Base-by-base conservation (phyloP, 1,284 basidiomycete genomes). In the Grifola frondosa region DNA sequence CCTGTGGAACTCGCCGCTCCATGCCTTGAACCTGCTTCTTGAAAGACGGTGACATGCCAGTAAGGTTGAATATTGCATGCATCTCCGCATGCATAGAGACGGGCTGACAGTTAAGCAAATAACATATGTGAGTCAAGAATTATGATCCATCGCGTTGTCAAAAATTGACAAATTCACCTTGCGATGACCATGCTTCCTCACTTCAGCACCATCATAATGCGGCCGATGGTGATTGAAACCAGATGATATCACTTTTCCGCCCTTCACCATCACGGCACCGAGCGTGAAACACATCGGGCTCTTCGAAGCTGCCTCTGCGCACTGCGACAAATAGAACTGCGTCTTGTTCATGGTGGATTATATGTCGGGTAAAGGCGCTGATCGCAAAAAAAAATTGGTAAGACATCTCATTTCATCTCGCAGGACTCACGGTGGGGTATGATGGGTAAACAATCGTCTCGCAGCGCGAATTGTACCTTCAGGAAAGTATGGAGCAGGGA, bases 71-170 rank as follows among this genome's bases (percentile, higher is more conserved):
- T 50, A 78, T 80, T 12, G 71, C 73, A 50, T 80, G 74, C 78
- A 80, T 80, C 63, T 80, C 77, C 3, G 78, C 78, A 52, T 81
- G 77, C 76, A 81, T 80, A 4, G 74, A 78, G 16, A 77, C 62
- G 17, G 77, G 74, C 68, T 64, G 37, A 28, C 1, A n/a, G 4
- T 34, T 40, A 40, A 29, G n/a, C 5, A 24, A 6, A 5, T 25
- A 16, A 6, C 17, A 6, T 2, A n/a, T 7, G 3, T 8, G 2
- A 9, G 12, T 6, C 21, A 12, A 31, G 22, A 25, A 21, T 4
- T 16, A 17, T 12, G 20, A n/a, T n/a, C n/a, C n/a, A n/a, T n/a
- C n/a, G n/a, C n/a, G n/a, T n/a, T n/a, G n/a, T n/a, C n/a, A n/a
- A n/a, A n/a, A n/a, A n/a, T n/a, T n/a, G n/a, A 10, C 10, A 6